Percentiles rank a stretch among this genome's conserved stretches.
These are phyloP conservation scores for Chlamydomonas schloesseri DNA, from an alignment of 139 green algal genomes.

Conservation along the genomic window DNA sequence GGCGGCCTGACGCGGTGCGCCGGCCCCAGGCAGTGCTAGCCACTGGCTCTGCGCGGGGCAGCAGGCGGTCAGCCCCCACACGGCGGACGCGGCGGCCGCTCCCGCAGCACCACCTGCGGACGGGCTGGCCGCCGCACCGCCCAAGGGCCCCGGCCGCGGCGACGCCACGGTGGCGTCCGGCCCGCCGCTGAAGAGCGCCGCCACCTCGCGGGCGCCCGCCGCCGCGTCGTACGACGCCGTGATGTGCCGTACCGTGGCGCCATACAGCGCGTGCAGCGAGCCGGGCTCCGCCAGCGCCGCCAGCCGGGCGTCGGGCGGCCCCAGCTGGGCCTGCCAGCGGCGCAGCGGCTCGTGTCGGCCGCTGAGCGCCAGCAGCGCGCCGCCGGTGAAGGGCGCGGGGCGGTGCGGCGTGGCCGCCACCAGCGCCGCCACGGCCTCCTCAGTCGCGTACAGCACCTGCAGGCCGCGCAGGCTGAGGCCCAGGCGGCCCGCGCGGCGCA, in stretches of 20 bases:
- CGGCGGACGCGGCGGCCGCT: neutral
- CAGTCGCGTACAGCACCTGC: slow-evolving; percentile 26
- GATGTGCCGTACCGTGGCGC: slow-evolving; percentile 10
- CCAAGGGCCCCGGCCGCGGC: neutral
- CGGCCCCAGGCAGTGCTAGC: slow-evolving; percentile 2
- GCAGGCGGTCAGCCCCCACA: neutral
- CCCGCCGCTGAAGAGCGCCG: neutral
- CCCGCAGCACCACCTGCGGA: no score
- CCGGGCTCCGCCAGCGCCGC: slow-evolving; percentile 19
- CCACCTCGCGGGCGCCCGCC: slow-evolving; percentile 15
- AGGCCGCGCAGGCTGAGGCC: slow-evolving; percentile 27
- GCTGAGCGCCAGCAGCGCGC: slow-evolving; percentile 13
- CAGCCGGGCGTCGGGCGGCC: slow-evolving; percentile 9
- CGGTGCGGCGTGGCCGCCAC: slow-evolving; percentile 36
- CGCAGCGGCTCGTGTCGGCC: slow-evolving; percentile 13
- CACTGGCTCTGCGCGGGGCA: neutral
- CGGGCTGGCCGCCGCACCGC: no score
- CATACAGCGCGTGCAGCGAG: slow-evolving; percentile 39
- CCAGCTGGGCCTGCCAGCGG: slow-evolving; percentile 37
- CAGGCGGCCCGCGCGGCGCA: neutral
- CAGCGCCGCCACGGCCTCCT: slow-evolving; percentile 5
- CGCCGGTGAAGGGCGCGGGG: slow-evolving; percentile 20
- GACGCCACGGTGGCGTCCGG: neutral
- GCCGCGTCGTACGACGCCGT: slow-evolving; percentile 21
- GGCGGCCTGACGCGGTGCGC: neutral